Conservation (phyloP, 768 basidiomycete species). For the Serendipita indica region DNA sequence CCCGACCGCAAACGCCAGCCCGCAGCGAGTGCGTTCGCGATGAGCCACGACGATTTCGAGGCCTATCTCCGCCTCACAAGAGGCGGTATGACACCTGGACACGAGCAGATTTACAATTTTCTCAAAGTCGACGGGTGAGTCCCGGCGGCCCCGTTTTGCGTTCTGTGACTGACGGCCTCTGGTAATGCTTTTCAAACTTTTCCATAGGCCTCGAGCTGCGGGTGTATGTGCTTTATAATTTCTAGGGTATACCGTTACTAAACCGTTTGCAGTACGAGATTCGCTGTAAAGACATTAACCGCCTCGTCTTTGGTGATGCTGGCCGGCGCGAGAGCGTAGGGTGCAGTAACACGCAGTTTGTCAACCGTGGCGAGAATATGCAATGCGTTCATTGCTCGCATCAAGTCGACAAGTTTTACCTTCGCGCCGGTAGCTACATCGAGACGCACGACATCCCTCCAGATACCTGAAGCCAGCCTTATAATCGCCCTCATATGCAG, state of each 20-base stretch:
- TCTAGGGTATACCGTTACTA: background rate
- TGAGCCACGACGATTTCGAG: constrained; percentile 8
- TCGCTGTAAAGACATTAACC: constrained; percentile 30
- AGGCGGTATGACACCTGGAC: background rate
- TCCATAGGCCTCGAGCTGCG: background rate
- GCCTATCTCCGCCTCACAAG: background rate
- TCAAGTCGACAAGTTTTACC: constrained; percentile 29
- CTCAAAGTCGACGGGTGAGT: constrained; percentile 7
- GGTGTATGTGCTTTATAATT: constrained; percentile 5
- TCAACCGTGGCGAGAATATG: constrained; percentile 5
- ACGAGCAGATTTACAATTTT: constrained; percentile 8
- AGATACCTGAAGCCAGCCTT: constrained; percentile 17
- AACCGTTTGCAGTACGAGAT: constrained; percentile 16
- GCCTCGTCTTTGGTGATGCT: constrained; percentile 9
- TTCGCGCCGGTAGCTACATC: constrained; percentile 29
- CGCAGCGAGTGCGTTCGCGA: no score
- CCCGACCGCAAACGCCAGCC: no score
- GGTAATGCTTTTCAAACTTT: background rate
- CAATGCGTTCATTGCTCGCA: constrained; percentile 26
- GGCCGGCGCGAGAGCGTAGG: background rate
- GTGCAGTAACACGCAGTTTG: constrained; percentile 3
- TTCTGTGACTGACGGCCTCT: background rate
- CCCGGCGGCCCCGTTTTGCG: background rate
- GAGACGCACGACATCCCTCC: constrained; percentile 27
- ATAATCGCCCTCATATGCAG: no score